phyloP scores from a whole-genome alignment of 805 yeast species.

The Clavispora asparagi region DNA sequence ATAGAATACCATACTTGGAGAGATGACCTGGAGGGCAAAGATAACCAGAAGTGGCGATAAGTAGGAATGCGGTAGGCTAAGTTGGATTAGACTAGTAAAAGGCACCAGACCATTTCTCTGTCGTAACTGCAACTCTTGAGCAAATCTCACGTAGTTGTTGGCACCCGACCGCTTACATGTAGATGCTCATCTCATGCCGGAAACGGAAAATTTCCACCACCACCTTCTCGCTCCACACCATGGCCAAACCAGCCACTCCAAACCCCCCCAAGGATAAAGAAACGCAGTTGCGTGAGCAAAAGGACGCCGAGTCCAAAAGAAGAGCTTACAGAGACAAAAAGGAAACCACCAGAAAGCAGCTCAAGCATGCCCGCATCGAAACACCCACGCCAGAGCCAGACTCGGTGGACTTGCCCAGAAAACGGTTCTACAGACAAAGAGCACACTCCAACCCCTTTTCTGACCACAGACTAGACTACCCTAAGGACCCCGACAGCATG shows the following conservation, averaged over 20 bases:
- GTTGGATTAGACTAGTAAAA: no score
- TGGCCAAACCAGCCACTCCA: slow-evolving; percentile 11
- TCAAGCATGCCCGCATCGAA: slow-evolving; percentile 44
- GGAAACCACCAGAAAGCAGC: slow-evolving; percentile 38
- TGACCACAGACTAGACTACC: slow-evolving; percentile 89
- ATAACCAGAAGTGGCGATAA: no score
- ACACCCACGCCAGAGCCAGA: slow-evolving; percentile 21
- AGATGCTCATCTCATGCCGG: slow-evolving; percentile 8
- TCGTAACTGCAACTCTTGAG: no score
- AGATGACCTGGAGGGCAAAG: background rate
- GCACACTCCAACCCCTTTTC: slow-evolving; percentile 98
- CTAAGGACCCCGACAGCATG: slow-evolving; percentile 75
- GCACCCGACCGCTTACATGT: background rate
- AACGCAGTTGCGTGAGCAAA: slow-evolving; percentile 14
- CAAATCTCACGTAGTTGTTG: no score
- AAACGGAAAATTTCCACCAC: slow-evolving; percentile 1
- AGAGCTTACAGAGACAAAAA: slow-evolving; percentile 45
- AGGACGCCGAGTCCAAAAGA: slow-evolving; percentile 30
- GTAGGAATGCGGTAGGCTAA: no score
- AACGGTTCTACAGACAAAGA: slow-evolving; percentile 88
- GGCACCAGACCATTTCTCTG: no score
- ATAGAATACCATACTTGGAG: background rate
- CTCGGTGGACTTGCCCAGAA: slow-evolving; percentile 60
- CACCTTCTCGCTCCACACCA: background rate
- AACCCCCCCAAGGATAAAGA: slow-evolving; percentile 11